phyloP scores from a whole-genome alignment of 345 rosid species.

The Kernera saxatilis region DNA sequence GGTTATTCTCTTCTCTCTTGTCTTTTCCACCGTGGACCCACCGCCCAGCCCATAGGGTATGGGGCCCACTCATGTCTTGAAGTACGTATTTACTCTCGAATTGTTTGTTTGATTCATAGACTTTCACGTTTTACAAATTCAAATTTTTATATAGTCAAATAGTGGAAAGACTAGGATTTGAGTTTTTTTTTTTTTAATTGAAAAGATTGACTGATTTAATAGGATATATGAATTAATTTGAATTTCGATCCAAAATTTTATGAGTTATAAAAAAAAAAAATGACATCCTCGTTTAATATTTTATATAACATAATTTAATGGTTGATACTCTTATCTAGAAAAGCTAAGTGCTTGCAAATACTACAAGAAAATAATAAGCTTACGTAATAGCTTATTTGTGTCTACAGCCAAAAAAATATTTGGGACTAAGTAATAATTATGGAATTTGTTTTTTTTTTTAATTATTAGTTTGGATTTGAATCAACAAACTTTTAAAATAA shows the following conservation, averaged over 20 bases:
- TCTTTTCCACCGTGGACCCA: slow-evolving; percentile 13
- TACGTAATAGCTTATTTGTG: background rate
- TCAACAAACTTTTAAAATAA: background rate
- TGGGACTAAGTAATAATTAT: background rate
- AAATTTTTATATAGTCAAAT: too few relatives aligned
- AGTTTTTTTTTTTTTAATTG: too few relatives aligned
- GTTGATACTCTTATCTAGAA: background rate
- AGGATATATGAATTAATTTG: too few relatives aligned
- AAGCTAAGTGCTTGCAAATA: background rate
- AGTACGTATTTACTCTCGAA: slow-evolving; percentile 4
- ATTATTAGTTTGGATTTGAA: background rate
- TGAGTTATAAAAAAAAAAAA: too few relatives aligned
- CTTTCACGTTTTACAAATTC: too few relatives aligned
- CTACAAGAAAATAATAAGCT: background rate
- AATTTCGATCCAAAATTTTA: too few relatives aligned
- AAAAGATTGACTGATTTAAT: too few relatives aligned
- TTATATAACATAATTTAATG: background rate
- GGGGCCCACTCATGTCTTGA: background rate
- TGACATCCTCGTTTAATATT: background rate
- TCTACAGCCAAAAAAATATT: background rate
- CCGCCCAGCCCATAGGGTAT: background rate
- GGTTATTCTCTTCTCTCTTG: background rate
- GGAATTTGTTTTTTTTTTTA: background rate
- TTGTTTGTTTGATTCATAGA: background rate
- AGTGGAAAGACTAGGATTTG: background rate